Conservation (phyloP, 139 green algal species). For the Ulvella scutata region DNA sequence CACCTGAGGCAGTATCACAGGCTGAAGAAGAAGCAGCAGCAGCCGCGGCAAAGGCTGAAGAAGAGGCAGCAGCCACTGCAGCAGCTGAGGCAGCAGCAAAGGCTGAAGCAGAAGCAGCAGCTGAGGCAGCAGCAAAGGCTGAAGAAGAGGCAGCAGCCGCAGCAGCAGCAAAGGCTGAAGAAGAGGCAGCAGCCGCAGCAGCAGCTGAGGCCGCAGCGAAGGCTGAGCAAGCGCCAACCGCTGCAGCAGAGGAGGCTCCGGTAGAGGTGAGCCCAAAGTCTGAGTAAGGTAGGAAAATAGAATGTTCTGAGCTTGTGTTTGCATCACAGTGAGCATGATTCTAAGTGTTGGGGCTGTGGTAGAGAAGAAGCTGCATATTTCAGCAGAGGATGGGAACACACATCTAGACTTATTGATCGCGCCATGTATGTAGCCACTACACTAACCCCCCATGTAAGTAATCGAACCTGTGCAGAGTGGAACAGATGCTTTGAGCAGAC, state of each 20-base stretch:
- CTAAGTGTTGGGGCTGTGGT: too few species aligned
- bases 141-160: conserved; percentile 10
- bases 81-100: neutral
- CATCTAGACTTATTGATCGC: too few species aligned
- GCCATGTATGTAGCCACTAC: too few species aligned
- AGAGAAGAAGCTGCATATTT: too few species aligned
- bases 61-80: conserved; percentile 5
- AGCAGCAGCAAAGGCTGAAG: neutral
- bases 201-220: conserved; percentile 1
- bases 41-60: conserved; percentile 5
- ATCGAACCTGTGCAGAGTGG: too few species aligned
- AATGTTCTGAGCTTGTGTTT: too few species aligned
- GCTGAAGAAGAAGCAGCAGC: neutral
- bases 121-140: conserved; percentile 2
- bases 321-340: too few species aligned
- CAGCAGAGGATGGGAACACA: too few species aligned
- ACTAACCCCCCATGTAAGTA: too few species aligned
- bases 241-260: conserved; percentile 4
- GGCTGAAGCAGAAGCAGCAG: conserved; percentile 1
- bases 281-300: too few species aligned
- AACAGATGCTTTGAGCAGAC: too few species aligned
- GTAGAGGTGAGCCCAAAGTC: too few species aligned
- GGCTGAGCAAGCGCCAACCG: neutral
- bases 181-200: neutral
- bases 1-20: conserved; percentile 7